A percentile compares a stretch with the other conserved stretches of the same genome.
These are phyloP conservation scores for Avena insularis DNA, from an alignment of 176 grass and related monocot genomes.

Conservation along the genomic window DNA sequence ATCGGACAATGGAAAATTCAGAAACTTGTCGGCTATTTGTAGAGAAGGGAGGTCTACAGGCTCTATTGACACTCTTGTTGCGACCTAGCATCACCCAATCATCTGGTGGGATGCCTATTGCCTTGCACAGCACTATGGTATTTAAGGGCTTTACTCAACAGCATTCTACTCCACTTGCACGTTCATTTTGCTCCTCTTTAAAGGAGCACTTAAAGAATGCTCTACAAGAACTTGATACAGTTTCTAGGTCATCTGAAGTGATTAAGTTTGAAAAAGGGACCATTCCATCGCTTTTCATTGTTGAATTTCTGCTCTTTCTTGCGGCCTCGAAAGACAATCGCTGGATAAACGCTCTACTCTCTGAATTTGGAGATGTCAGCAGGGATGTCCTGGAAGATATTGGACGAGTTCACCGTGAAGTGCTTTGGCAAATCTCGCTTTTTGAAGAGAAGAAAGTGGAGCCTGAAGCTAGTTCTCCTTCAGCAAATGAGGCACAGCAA, in stretches of 20 bases:
- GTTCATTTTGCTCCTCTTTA: slow-evolving; percentile 85
- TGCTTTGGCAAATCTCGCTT: slow-evolving; percentile 76
- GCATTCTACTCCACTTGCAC: slow-evolving; percentile 88
- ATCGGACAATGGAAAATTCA: slow-evolving; percentile 95
- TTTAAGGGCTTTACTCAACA: slow-evolving; percentile 99
- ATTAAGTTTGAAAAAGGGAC: slow-evolving; percentile 51
- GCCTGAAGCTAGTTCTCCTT: slow-evolving; percentile 51
- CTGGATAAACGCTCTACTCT: slow-evolving; percentile 91
- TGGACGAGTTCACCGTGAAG: slow-evolving; percentile 80
- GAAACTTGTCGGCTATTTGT: slow-evolving; percentile 99
- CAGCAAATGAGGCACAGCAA: slow-evolving; percentile 57
- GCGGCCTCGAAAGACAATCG: slow-evolving; percentile 95
- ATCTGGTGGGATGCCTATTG: slow-evolving; percentile 98
- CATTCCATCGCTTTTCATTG: slow-evolving; percentile 80
- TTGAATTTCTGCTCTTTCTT: slow-evolving; percentile 95
- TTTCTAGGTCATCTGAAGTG: slow-evolving; percentile 58
- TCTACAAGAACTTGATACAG: slow-evolving; percentile 65
- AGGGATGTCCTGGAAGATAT: slow-evolving; percentile 92
- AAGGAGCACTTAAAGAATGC: slow-evolving; percentile 85
- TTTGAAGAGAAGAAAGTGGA: slow-evolving; percentile 78
- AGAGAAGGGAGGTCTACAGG: slow-evolving; percentile 84
- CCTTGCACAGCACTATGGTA: slow-evolving; percentile 96
- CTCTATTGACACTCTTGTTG: slow-evolving; percentile 82
- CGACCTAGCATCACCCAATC: slow-evolving; percentile 96
- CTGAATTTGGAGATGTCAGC: slow-evolving; percentile 87